Conservation (phyloP, 2,329 filamentous ascomycete genomes). For the Fusarium bulbicola region DNA sequence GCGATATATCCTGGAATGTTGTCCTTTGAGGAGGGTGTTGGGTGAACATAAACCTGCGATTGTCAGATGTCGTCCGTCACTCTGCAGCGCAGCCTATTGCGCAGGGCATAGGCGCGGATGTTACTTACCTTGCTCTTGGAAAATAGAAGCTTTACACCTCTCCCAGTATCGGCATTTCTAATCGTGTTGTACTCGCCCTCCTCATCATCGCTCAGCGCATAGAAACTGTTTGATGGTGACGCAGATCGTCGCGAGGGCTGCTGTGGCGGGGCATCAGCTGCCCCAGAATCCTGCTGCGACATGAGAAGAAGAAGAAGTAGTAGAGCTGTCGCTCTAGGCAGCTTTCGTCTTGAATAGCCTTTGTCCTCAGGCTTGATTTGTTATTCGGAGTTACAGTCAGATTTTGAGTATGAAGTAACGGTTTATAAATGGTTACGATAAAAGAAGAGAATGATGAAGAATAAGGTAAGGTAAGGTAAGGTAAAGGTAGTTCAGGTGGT, state of each 20-base stretch:
- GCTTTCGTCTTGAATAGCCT: neutral
- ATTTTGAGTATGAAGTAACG: neutral
- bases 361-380: neutral
- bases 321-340: neutral
- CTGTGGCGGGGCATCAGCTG: constrained; percentile 41
- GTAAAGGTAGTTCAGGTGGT: neutral
- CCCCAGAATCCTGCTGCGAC: constrained; percentile 35
- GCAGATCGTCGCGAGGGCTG: constrained; percentile 51
- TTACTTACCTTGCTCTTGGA: constrained; percentile 89
- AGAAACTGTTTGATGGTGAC: constrained; percentile 88
- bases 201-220: constrained; percentile 95
- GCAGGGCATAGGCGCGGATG: neutral
- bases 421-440: constrained; percentile 5
- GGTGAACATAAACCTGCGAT: constrained; percentile 89
- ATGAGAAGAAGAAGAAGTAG: constrained; percentile 14
- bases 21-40: constrained; percentile 90
- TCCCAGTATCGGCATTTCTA: constrained; percentile 77
- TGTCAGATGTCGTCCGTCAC: constrained; percentile 13
- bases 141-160: constrained; percentile 91
- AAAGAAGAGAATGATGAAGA: neutral
- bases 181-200: constrained; percentile 96
- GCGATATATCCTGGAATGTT: constrained; percentile 96
- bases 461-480: neutral
- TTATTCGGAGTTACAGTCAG: neutral
- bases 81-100: neutral